Evolutionary conservation across 805 yeast species (phyloP).

Genomic region (Brettanomyces naardenensis): DNA sequence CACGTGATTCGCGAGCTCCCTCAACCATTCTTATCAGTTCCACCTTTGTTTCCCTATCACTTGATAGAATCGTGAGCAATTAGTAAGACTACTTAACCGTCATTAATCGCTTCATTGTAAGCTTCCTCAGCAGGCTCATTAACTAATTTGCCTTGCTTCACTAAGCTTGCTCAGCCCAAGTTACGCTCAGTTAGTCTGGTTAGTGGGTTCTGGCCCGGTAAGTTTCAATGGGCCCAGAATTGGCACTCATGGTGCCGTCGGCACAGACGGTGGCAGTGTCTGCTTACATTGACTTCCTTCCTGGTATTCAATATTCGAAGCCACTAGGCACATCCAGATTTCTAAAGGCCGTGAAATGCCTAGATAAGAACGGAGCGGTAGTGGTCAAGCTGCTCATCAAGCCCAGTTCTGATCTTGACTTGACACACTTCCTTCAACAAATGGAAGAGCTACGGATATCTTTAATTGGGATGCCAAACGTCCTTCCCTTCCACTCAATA

Average conservation of each 20-base stretch:
- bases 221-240: conserved; percentile 92
- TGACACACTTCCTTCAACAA: conserved; percentile 22
- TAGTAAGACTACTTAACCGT: too few relatives aligned
- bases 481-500: conserved; percentile 62
- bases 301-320: conserved; percentile 65
- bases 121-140: too few relatives aligned
- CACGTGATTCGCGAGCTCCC: too few relatives aligned
- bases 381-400: conserved; percentile 80
- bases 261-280: conserved; percentile 89
- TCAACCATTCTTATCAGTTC: too few relatives aligned
- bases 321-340: conserved; percentile 77
- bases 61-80: too few relatives aligned
- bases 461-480: conserved; percentile 48
- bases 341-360: conserved; percentile 76
- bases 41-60: too few relatives aligned
- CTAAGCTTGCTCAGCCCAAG: too few relatives aligned
- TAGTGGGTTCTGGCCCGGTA: too few relatives aligned
- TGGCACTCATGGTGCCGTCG: conserved; percentile 81
- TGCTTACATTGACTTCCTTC: conserved; percentile 78
- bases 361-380: conserved; percentile 63
- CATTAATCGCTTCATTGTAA: too few relatives aligned
- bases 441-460: conserved; percentile 29
- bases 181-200: too few relatives aligned
- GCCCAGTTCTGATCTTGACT: conserved; percentile 38
- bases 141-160: too few relatives aligned